phyloP scores from a whole-genome alignment of 352 stramenopile species.

The Pythium dissimile region DNA sequence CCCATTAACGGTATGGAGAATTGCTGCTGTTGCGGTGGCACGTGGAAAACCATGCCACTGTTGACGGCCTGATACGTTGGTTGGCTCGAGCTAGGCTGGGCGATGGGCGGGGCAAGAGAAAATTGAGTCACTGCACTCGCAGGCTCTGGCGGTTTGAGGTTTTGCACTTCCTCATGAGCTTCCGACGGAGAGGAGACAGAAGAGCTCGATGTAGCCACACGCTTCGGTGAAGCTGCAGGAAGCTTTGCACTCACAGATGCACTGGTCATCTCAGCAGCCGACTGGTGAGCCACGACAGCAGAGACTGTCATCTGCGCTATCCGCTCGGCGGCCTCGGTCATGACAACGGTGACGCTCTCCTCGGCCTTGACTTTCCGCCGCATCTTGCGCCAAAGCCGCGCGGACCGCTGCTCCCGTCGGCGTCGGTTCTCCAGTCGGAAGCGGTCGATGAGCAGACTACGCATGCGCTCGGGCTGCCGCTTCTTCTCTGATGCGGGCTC shows the following conservation, averaged over 20 bases:
- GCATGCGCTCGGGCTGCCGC: slow-evolving; percentile 8
- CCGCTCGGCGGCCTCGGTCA: slow-evolving; percentile 30
- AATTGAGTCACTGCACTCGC: neutral
- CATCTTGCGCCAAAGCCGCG: slow-evolving; percentile 59
- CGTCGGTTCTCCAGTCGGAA: slow-evolving; percentile 51
- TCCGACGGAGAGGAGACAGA: neutral
- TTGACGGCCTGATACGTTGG: neutral
- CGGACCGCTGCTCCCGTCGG: slow-evolving; percentile 48
- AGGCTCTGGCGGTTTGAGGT: neutral
- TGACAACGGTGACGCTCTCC: slow-evolving; percentile 51
- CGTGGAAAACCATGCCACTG: neutral
- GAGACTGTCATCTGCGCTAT: slow-evolving; percentile 34
- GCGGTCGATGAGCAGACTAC: slow-evolving; percentile 37
- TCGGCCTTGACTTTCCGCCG: slow-evolving; percentile 55
- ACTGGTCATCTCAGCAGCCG: neutral
- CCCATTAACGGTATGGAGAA: slow-evolving; percentile 3
- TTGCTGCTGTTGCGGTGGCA: neutral
- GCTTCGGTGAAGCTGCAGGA: too few species aligned
- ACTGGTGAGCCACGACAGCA: neutral
- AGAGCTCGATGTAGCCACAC: neutral
- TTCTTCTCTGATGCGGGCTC: neutral
- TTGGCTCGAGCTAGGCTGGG: neutral
- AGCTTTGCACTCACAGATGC: too few species aligned
- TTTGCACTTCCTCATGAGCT: neutral
- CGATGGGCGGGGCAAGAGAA: neutral